Evolutionary conservation across 78 protist species (phyloP).

Genomic region (Speleostelium caveatum): DNA sequence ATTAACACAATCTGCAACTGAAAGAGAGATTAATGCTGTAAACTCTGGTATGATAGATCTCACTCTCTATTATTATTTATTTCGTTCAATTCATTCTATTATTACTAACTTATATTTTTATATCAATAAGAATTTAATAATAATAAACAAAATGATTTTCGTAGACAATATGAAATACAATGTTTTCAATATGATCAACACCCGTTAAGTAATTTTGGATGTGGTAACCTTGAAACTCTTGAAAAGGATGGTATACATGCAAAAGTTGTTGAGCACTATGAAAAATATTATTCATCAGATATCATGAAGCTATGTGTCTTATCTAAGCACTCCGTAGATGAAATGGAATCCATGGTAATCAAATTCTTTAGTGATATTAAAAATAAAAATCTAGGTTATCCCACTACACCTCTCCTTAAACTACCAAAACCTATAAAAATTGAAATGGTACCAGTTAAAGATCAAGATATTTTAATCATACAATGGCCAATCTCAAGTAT

Average conservation of each 20-base stretch:
- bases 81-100: background rate
- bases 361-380: constrained; percentile 20
- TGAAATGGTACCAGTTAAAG: background rate
- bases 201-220: constrained; percentile 17
- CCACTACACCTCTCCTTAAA: background rate
- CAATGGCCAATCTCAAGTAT: constrained; percentile 19
- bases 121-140: constrained; percentile 31
- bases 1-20: constrained; percentile 32
- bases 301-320: constrained; percentile 32
- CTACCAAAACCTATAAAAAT: background rate
- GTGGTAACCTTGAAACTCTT: constrained; percentile 58
- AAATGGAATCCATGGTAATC: constrained; percentile 17
- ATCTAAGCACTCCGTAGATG: constrained; percentile 51
- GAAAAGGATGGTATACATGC: constrained; percentile 11
- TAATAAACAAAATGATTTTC: constrained; percentile 15
- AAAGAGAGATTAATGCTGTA: constrained; percentile 76
- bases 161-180: background rate
- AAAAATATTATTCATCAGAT: constrained; percentile 53
- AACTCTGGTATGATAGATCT: constrained; percentile 34
- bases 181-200: constrained; percentile 7
- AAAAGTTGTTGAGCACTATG: constrained; percentile 33
- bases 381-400: constrained; percentile 18
- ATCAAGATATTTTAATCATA: background rate
- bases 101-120: background rate
- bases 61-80: background rate